Percentiles rank a stretch among this genome's conserved stretches.
Evolutionary conservation across 495 filamentous ascomycete species (phyloP).

Genomic region (Penicillium argentinense): DNA sequence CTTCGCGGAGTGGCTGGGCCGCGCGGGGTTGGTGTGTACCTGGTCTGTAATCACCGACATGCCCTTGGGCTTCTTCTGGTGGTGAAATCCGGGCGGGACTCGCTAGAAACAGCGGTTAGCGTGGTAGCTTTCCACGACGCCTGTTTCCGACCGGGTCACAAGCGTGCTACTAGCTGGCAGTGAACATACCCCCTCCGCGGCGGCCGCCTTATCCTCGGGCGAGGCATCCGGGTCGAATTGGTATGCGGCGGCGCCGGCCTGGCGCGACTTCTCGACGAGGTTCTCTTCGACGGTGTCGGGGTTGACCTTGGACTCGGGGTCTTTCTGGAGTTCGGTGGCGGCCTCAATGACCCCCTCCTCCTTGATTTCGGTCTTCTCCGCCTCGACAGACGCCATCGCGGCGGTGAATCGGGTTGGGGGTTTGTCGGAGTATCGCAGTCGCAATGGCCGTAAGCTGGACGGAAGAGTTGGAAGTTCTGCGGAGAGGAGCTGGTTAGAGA

Average conservation of each 20-base stretch:
- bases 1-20: background rate
- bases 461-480: no score
- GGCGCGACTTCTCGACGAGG: conserved; percentile 71
- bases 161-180: no score
- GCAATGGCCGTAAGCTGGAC: no score
- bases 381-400: conserved; percentile 41
- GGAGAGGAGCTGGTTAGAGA: conserved; percentile 1
- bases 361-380: conserved; percentile 63
- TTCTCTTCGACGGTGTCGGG: conserved; percentile 67
- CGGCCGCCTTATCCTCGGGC: conserved; percentile 78
- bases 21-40: conserved; percentile 28
- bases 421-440: background rate
- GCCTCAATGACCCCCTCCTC: conserved; percentile 71
- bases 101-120: conserved; percentile 40
- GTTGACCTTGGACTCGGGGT: conserved; percentile 67
- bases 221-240: conserved; percentile 86
- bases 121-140: conserved; percentile 6
- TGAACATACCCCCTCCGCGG: conserved; percentile 69
- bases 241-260: conserved; percentile 74
- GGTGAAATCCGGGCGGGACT: conserved; percentile 62
- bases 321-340: conserved; percentile 52
- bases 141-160: no score
- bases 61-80: conserved; percentile 62
- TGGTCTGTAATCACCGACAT: conserved; percentile 73
- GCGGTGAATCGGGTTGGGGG: conserved; percentile 7